Evolutionary conservation across 768 basidiomycete species (phyloP), one percentile per base, ranked within the genome.

Genomic region (Melanogaster broomeanus): DNA sequence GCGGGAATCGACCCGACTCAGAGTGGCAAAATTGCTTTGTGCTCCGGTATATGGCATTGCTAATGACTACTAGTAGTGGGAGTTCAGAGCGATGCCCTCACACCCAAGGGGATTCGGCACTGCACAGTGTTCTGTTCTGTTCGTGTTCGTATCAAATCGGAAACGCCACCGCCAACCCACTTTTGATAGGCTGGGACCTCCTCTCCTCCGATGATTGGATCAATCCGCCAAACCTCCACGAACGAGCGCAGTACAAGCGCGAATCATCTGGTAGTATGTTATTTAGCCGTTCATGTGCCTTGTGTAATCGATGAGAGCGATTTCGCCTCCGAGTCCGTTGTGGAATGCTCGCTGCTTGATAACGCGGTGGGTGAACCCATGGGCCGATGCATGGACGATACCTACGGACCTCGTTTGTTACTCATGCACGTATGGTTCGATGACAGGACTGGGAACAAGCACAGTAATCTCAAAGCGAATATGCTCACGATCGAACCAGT

Each of bases 391-490:
- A 40, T 31, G 27, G 25, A 22, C n/a, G n/a, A 39, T 9, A 41
- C 48, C 25, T 33, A 49, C 39, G 27, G 30, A 9, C 11, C 24
- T 40, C 35, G 10, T 39, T 28, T 43, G 12, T 33, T 33, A 31
- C 33, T 41, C 44, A 11, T 30, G 47, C 7, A 19, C 39, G 42
- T 31, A n/a, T n/a, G n/a, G n/a, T 30, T 45, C 42, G 11, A 16
- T 35, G 40, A 39, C 51, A 41, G 43, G 45, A 42, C 34, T 50
- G 53, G 61, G 43, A 60, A 51, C 42, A 43, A 43, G 39, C 5
- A 16, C 22, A 31, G 42, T 51, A 49, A 45, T 52, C 50, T 21
- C 38, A 48, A 47, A 33, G 44, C 11, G 39, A 30, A 28, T 22
- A 15, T 11, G 43, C 56, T 40, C 52, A 46, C 52, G 46, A 33